Evolutionary conservation across 2,329 filamentous ascomycete genomes (phyloP).

Genomic region (Penicillium psychrosexuale): DNA sequence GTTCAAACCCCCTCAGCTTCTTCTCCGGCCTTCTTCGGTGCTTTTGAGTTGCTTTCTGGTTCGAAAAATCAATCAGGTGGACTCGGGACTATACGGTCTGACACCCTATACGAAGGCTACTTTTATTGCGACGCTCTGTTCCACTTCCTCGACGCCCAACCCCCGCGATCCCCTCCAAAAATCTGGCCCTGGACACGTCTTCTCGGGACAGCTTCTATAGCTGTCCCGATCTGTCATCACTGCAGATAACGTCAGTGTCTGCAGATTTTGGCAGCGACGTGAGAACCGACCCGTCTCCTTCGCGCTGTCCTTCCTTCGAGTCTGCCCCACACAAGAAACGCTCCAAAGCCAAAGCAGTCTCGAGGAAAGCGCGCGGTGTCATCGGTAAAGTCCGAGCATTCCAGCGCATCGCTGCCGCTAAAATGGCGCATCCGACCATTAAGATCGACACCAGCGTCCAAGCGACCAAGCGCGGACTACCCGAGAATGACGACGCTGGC

Average conservation of each 20-base stretch:
- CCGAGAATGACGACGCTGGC: constrained; percentile 35
- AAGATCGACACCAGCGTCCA: constrained; percentile 41
- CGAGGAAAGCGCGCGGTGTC: constrained; percentile 41
- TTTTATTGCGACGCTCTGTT: constrained; percentile 19
- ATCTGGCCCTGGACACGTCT: constrained; percentile 40
- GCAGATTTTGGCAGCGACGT: constrained; percentile 25
- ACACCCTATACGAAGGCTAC: constrained; percentile 13
- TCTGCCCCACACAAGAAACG: constrained; percentile 32
- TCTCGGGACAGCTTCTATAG: constrained; percentile 43
- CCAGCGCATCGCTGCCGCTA: constrained; percentile 39
- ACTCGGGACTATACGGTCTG: constrained; percentile 8
- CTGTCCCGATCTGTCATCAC: constrained; percentile 43
- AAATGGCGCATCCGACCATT: constrained; percentile 43
- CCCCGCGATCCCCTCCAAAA: constrained; percentile 32
- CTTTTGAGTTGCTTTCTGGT: not conserved
- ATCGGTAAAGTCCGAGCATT: constrained; percentile 42
- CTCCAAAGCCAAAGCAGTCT: constrained; percentile 35
- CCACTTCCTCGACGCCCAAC: constrained; percentile 20
- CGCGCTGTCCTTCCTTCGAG: constrained; percentile 30
- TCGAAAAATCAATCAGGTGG: not conserved
- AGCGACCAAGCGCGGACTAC: constrained; percentile 39
- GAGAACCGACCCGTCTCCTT: constrained; percentile 31
- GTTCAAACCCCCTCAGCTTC: not conserved
- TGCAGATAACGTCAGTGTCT: constrained; percentile 32
- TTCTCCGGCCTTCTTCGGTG: not conserved